Evolutionary conservation across 768 basidiomycete species (phyloP), one percentile per base, ranked within the genome.

Genomic region (Neoboletus magnificus): DNA sequence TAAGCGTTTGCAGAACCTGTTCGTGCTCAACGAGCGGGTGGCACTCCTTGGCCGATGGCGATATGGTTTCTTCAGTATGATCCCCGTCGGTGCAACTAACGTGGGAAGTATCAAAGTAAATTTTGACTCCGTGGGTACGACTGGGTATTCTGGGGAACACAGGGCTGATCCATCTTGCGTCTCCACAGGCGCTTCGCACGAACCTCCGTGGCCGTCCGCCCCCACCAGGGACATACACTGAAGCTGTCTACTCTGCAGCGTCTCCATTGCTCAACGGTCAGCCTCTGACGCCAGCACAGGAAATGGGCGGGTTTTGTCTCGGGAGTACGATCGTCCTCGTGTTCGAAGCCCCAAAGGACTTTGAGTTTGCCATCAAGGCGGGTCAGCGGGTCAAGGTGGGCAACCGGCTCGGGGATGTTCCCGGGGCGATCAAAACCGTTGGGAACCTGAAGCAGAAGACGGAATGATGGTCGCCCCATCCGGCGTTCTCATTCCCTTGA

Each of bases 1-100:
- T 11, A 90, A 90, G 68, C 85, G 94, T 11, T 77, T 97, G 10
- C 84, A 90, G 67, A 93, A 97, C 68, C 74, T 98, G 18, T 99
- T 99, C 61, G 94, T 99, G 10, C 79, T 99, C n/a, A 98, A 99
- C 68, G 97, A 99, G 74, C 86, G 97, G 23, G 96, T 98, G 10
- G 93, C 95, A 2, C 79, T 99, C 22, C 83, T 98, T 30, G 97
- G 97, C 7, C 76, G 92, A 52, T 98, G 97, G 97, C 85, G 84
- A 66, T 77, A 97, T 63, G 97, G 97, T 1, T 98, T 98, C 79
- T 99, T 97, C 71, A 78, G 88, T 27, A 98, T 98, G 93, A 85
- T 97, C 0, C 97, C 97, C 11, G 96, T 99, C 29, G 97, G 97
- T 3, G 97, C 97, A 2, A 98, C 96, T 12, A 98, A 99, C 70